phyloP scores from a whole-genome alignment of 2,329 filamentous ascomycete genomes.

The Clathrospora elynae region DNA sequence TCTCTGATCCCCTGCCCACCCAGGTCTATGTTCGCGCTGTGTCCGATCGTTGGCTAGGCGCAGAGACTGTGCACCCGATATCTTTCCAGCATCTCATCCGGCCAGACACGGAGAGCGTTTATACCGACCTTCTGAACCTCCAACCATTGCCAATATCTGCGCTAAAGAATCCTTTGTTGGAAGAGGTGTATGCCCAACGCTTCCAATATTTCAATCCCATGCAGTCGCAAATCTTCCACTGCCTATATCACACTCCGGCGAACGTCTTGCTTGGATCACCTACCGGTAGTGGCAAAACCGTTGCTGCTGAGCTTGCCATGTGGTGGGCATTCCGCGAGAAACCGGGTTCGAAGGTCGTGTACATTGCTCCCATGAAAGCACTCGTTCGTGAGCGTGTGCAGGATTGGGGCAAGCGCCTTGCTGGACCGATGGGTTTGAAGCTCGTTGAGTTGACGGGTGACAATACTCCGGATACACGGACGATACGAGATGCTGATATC shows the following conservation, averaged over 20 bases:
- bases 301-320: conserved; percentile 95
- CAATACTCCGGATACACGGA: conserved; percentile 95
- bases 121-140: conserved; percentile 89
- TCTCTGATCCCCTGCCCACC: conserved; percentile 88
- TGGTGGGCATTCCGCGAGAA: conserved; percentile 98
- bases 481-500: conserved; percentile 93
- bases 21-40: conserved; percentile 96
- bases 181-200: conserved; percentile 84
- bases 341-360: conserved; percentile 95
- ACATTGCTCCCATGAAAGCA: conserved; percentile 99
- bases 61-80: conserved; percentile 91
- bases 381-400: conserved; percentile 94
- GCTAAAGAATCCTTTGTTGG: conserved; percentile 82
- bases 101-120: conserved; percentile 95
- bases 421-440: conserved; percentile 81
- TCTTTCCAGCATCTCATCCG: conserved; percentile 98
- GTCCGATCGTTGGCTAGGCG: conserved; percentile 94
- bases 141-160: conserved; percentile 88
- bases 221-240: conserved; percentile 99
- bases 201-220: conserved; percentile 99
- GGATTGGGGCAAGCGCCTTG: conserved; percentile 87
- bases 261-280: conserved; percentile 96
- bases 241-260: conserved; percentile 86
- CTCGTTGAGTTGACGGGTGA: conserved; percentile 96
- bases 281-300: conserved; percentile 96